These are phyloP conservation scores for Alternaria rosae DNA, from an alignment of 2,329 filamentous ascomycete genomes.

Conservation along the genomic window DNA sequence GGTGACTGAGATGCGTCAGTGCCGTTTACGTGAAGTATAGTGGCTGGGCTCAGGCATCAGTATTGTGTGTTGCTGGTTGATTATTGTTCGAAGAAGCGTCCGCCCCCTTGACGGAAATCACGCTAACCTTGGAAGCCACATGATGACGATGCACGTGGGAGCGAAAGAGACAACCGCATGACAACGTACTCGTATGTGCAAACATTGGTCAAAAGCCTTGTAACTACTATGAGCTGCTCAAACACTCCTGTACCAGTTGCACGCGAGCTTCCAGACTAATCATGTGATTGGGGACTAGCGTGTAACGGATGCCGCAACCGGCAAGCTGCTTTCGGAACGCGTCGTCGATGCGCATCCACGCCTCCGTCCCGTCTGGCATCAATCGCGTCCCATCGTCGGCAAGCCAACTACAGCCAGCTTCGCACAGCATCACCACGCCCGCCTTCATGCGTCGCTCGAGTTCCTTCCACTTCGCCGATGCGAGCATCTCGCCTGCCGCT, in stretches of 20 bases:
- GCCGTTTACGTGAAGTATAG: neutral
- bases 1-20: neutral
- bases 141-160: neutral
- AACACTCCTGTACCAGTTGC: neutral
- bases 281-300: conserved; percentile 13
- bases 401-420: conserved; percentile 48
- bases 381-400: conserved; percentile 51
- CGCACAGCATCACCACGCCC: conserved; percentile 51
- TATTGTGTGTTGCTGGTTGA: neutral
- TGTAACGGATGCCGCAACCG: conserved; percentile 27
- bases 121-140: neutral
- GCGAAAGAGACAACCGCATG: neutral
- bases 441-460: conserved; percentile 45
- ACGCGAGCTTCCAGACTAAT: neutral
- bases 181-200: neutral
- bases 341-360: conserved; percentile 37
- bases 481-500: conserved; percentile 32
- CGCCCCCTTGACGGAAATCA: conserved; percentile 5
- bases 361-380: conserved; percentile 37
- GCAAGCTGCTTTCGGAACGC: conserved; percentile 29
- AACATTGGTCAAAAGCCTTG: neutral
- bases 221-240: neutral
- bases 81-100: neutral
- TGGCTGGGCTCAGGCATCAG: neutral
- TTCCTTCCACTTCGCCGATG: conserved; percentile 35